phyloP scores from a whole-genome alignment of 176 grass and related monocot genomes.

The Aegilops bicornis region DNA sequence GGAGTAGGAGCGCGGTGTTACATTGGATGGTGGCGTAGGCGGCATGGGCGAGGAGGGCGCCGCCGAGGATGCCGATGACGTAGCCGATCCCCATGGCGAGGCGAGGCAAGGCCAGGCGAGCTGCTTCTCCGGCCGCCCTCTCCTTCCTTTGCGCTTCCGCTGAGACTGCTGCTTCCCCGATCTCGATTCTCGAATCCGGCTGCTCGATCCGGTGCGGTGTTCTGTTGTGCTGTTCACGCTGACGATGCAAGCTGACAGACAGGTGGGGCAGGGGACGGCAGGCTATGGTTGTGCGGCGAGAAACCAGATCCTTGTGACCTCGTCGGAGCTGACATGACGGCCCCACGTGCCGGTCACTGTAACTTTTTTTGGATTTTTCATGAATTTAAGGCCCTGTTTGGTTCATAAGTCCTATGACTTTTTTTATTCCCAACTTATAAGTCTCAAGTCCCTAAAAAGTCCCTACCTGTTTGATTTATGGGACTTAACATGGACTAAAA shows the following conservation, averaged over 20 bases:
- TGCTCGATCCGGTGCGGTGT: neutral
- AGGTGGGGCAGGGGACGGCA: neutral
- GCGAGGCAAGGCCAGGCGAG: neutral
- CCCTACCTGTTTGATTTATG: too few species aligned
- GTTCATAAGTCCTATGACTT: too few species aligned
- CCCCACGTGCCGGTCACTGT: too few species aligned
- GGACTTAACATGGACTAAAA: too few species aligned
- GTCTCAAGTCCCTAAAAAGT: too few species aligned
- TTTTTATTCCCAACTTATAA: too few species aligned
- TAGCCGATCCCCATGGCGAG: conserved; percentile 71
- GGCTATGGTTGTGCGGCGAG: neutral
- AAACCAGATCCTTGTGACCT: too few species aligned
- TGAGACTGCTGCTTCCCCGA: neutral
- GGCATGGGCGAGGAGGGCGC: conserved; percentile 77
- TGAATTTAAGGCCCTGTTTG: too few species aligned
- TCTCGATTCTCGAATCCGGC: neutral
- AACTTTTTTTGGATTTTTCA: too few species aligned
- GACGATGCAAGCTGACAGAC: neutral
- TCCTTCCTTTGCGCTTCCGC: neutral
- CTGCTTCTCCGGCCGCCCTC: neutral
- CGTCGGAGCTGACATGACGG: too few species aligned
- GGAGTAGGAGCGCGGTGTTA: conserved; percentile 6
- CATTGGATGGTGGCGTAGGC: conserved; percentile 91
- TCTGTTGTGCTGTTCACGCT: neutral
- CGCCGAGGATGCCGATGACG: conserved; percentile 74